Evolutionary conservation across 257 asterid genomes (phyloP).

Genomic region (Plantago elongata): DNA sequence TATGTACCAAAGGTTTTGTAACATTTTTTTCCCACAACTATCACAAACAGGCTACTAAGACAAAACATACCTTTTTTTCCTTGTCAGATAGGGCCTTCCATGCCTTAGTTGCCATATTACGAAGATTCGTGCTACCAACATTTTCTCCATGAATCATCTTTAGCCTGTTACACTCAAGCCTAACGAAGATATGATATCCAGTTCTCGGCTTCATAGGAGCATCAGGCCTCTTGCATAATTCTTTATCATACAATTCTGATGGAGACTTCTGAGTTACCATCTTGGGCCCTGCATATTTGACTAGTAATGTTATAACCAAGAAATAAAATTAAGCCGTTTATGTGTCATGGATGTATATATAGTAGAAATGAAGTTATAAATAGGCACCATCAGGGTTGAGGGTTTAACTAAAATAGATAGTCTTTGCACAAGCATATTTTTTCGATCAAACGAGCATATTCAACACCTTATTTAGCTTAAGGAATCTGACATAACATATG

Average conservation of each 20-base stretch:
- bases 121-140: conserved; percentile 24
- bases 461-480: no score
- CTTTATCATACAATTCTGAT: conserved; percentile 14
- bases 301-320: neutral
- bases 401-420: neutral
- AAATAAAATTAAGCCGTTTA: neutral
- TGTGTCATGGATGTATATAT: neutral
- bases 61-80: conserved; percentile 46
- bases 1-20: neutral
- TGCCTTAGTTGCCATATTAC: conserved; percentile 40
- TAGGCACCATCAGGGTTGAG: no score
- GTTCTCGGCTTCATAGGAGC: conserved; percentile 51
- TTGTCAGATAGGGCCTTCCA: conserved; percentile 51
- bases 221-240: conserved; percentile 20
- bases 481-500: no score
- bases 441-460: no score
- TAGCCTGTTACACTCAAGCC: conserved; percentile 45
- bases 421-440: neutral
- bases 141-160: conserved; percentile 40
- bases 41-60: neutral
- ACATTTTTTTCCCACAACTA: neutral
- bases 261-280: conserved; percentile 21
- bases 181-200: conserved; percentile 54
- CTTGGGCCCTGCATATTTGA: conserved; percentile 30
- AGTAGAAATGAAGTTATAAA: no score